phyloP scores from a whole-genome alignment of 129 eudicot genomes.

The Kitagawia praeruptora region DNA sequence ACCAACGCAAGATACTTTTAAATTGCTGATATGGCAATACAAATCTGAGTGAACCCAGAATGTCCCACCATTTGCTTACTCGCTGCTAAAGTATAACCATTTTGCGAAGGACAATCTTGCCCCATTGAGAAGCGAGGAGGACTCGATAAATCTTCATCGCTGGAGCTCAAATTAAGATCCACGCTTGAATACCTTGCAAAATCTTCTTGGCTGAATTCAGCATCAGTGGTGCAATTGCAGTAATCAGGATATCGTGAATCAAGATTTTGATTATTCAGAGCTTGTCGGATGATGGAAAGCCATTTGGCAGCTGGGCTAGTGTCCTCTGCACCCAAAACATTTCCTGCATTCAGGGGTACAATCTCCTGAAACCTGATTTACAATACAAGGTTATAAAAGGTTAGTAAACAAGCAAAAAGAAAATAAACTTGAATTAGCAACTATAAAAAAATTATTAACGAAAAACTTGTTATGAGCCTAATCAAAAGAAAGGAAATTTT shows the following conservation, averaged over 20 bases:
- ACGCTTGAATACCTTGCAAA: conserved; percentile 16
- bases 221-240: conserved; percentile 20
- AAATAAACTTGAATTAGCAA: neutral
- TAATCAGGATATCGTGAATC: conserved; percentile 15
- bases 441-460: neutral
- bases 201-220: conserved; percentile 27
- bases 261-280: conserved; percentile 34
- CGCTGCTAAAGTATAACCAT: conserved; percentile 43
- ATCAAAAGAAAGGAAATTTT: neutral
- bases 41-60: conserved; percentile 57
- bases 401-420: neutral
- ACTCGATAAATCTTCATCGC: conserved; percentile 14
- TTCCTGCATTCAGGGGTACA: conserved; percentile 86
- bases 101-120: neutral
- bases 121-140: conserved; percentile 11
- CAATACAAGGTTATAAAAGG: conserved; percentile 9
- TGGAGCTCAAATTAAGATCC: conserved; percentile 6
- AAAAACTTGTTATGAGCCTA: neutral
- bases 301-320: conserved; percentile 66
- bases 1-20: conserved; percentile 81
- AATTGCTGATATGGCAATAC: conserved; percentile 30
- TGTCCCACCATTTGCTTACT: conserved; percentile 94
- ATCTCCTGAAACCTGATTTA: conserved; percentile 83
- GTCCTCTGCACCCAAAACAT: conserved; percentile 81
- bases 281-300: conserved; percentile 60